phyloP scores from a whole-genome alignment of 2,329 filamentous ascomycete genomes.

The Talaromyces marneffei region DNA sequence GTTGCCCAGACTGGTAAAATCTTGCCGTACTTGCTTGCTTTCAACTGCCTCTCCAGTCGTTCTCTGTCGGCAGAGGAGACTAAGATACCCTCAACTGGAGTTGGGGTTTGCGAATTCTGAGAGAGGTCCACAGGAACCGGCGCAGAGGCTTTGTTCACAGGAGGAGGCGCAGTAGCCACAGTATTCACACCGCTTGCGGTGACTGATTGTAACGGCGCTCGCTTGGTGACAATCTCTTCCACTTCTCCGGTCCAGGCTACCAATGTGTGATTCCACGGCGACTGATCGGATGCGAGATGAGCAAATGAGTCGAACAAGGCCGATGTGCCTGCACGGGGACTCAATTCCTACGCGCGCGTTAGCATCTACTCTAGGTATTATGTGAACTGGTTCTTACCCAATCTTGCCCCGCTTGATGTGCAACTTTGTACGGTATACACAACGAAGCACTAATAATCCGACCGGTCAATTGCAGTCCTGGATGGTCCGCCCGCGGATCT shows the following conservation, averaged over 20 bases:
- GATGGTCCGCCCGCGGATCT: conserved; percentile 52
- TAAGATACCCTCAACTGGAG: conserved; percentile 62
- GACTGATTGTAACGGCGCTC: conserved; percentile 28
- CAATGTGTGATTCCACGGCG: conserved; percentile 84
- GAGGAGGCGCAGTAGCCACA: conserved; percentile 26
- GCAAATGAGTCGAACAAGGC: conserved; percentile 88
- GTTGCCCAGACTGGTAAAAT: conserved; percentile 85
- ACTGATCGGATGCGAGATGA: conserved; percentile 75
- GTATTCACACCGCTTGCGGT: conserved; percentile 19
- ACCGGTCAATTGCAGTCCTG: conserved; percentile 54
- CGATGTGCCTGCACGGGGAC: conserved; percentile 75
- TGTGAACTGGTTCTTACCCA: conserved; percentile 47
- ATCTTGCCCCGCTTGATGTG: conserved; percentile 47
- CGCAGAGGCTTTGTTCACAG: conserved; percentile 69
- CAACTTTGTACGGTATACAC: conserved; percentile 57
- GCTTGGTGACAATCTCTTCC: conserved; percentile 38
- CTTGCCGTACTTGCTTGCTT: conserved; percentile 66
- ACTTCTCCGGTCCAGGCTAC: conserved; percentile 95
- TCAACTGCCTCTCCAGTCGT: conserved; percentile 67
- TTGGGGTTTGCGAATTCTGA: conserved; percentile 51
- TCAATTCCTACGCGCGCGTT: conserved; percentile 55
- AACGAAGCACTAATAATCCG: conserved; percentile 60
- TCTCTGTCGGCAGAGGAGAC: conserved; percentile 65
- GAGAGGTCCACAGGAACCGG: conserved; percentile 67
- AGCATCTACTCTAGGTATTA: neutral